These are phyloP conservation scores for Metarhizium rileyi DNA, from an alignment of 2,329 filamentous ascomycete species.

Conservation along the genomic window DNA sequence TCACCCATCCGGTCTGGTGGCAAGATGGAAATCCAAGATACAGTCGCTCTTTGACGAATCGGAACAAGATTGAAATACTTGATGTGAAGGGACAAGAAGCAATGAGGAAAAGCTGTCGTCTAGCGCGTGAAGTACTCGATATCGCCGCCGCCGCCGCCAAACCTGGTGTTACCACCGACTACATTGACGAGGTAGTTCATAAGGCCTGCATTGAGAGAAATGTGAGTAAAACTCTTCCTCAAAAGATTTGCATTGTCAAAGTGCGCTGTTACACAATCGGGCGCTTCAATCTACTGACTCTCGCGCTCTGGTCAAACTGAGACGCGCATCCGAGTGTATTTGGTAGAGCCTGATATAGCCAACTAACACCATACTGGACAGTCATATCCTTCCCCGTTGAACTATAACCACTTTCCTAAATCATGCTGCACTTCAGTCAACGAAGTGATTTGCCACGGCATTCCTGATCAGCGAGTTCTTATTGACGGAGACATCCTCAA, in stretches of 20 bases:
- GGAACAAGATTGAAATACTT: slow-evolving; percentile 76
- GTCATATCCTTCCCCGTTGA: slow-evolving; percentile 91
- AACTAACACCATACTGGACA: slow-evolving; percentile 27
- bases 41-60: slow-evolving; percentile 49
- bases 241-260: background rate
- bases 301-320: background rate
- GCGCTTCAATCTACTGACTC: background rate
- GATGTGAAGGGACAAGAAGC: slow-evolving; percentile 71
- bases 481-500: slow-evolving; percentile 94
- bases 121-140: slow-evolving; percentile 87
- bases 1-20: slow-evolving; percentile 80
- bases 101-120: slow-evolving; percentile 85
- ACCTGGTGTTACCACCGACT: slow-evolving; percentile 92
- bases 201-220: slow-evolving; percentile 89
- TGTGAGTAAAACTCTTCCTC: slow-evolving; percentile 41
- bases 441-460: slow-evolving; percentile 97
- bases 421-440: slow-evolving; percentile 95
- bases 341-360: background rate
- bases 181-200: slow-evolving; percentile 91
- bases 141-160: slow-evolving; percentile 73
- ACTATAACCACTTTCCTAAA: slow-evolving; percentile 95
- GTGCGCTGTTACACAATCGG: background rate
- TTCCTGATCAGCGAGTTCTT: slow-evolving; percentile 80
- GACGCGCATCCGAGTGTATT: background rate
- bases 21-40: slow-evolving; percentile 65